Percentiles rank a stretch among this genome's conserved stretches.
phyloP scores from a whole-genome alignment of 176 grass and related monocot species.

The Stipa capillata region DNA sequence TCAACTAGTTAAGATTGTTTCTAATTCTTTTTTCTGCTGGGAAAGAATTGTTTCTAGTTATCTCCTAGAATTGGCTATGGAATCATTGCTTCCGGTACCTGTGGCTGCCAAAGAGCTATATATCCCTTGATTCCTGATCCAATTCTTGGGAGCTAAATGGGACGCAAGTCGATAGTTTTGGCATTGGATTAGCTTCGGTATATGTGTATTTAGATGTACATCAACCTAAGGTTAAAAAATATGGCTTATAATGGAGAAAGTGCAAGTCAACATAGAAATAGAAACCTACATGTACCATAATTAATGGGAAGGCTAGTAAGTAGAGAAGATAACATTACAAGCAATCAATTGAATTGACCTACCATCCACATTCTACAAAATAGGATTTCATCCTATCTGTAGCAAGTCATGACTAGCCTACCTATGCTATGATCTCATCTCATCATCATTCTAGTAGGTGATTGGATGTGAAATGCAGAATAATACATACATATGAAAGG shows the following conservation, averaged over 20 bases:
- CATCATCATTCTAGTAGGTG: no score
- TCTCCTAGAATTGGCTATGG: no score
- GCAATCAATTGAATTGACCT: conserved; percentile 1
- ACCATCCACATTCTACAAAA: conserved; percentile 5
- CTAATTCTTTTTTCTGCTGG: no score
- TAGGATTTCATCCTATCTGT: no score
- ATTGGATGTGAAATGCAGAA: background rate
- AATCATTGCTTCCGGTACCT: no score
- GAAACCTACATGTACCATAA: background rate
- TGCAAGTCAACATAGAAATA: background rate
- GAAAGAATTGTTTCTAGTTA: no score
- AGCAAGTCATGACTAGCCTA: background rate
- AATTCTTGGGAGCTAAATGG: no score
- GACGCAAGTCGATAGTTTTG: no score
- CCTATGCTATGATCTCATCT: background rate
- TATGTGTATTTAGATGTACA: background rate
- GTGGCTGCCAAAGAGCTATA: no score
- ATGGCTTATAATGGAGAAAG: background rate
- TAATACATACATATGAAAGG: background rate
- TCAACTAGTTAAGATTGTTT: no score
- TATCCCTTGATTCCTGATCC: no score
- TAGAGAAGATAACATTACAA: background rate
- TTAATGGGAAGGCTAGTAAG: background rate
- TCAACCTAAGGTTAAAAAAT: background rate
- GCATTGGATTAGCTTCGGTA: background rate